phyloP scores from a whole-genome alignment of 257 asterid genomes.

The Lycium barbarum region DNA sequence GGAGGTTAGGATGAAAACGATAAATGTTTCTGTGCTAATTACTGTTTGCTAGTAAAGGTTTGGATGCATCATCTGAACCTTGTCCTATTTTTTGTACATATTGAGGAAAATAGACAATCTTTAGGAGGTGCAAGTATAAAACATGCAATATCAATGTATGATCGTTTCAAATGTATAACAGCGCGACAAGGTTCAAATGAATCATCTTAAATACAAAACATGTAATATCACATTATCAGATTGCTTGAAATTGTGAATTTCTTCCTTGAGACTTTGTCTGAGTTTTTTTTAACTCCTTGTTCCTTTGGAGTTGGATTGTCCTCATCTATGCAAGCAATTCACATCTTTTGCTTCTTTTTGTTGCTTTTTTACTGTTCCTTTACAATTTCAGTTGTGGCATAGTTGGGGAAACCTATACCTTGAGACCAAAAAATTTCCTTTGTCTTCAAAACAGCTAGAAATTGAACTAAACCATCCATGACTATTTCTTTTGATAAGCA shows the following conservation, averaged over 20 bases:
- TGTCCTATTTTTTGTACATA: neutral
- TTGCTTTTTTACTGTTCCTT: neutral
- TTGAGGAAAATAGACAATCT: neutral
- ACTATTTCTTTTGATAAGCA: too few relatives aligned
- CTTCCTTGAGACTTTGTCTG: neutral
- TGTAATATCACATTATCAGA: neutral
- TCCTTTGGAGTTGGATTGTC: neutral
- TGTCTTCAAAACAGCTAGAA: too few relatives aligned
- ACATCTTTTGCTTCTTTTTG: neutral
- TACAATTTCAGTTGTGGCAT: too few relatives aligned
- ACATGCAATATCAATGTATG: neutral
- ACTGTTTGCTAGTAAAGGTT: neutral
- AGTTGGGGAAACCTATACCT: too few relatives aligned
- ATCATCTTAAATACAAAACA: neutral
- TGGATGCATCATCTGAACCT: too few relatives aligned
- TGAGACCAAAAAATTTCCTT: too few relatives aligned
- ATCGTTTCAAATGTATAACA: neutral
- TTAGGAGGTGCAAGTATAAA: neutral
- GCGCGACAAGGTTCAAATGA: neutral
- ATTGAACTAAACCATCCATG: too few relatives aligned
- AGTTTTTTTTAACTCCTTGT: neutral
- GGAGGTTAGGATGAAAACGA: neutral
- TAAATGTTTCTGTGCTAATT: neutral
- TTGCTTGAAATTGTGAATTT: neutral
- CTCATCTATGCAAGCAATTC: neutral